A percentile compares a stretch with the other conserved stretches of the same genome.
Conservation (phyloP, 2,329 filamentous ascomycete species). For the Aspergillus versicolor region DNA sequence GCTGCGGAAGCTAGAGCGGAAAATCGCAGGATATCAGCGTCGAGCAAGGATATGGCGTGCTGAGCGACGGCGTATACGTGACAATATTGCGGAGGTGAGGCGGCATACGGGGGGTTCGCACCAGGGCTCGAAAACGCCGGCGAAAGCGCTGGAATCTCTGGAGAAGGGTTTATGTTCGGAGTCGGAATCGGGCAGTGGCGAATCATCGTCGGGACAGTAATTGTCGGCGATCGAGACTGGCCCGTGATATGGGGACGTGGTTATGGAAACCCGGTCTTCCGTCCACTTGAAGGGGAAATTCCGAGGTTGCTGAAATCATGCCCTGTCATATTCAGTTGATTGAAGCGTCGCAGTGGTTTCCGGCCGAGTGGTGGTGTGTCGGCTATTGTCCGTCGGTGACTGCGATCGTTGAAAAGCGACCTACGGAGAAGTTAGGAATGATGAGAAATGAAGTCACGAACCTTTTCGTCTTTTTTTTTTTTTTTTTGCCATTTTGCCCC, state of each 20-base stretch:
- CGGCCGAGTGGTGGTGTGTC: neutral
- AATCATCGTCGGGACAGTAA: neutral
- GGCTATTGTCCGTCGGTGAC: neutral
- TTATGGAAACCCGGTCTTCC: neutral
- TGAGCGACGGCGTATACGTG: conserved; percentile 21
- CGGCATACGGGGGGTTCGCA: conserved; percentile 11
- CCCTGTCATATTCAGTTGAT: neutral
- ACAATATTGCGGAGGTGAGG: conserved; percentile 22
- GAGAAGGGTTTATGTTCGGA: conserved; percentile 13
- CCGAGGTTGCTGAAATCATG: neutral
- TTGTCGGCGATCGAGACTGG: neutral
- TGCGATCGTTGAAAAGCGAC: neutral
- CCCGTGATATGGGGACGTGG: neutral
- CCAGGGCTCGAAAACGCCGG: neutral
- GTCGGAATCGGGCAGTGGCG: conserved; percentile 1
- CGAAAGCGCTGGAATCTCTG: no score
- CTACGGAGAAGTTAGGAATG: no score
- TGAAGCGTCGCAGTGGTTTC: neutral
- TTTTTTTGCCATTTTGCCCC: neutral
- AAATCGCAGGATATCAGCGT: conserved; percentile 17
- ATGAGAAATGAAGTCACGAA: neutral
- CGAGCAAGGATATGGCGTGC: conserved; percentile 16
- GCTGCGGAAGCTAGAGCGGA: conserved; percentile 20
- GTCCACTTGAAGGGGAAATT: neutral
- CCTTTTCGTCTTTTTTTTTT: neutral